These are phyloP conservation scores for Davidsoniella eucalypti DNA, from an alignment of 2,329 filamentous ascomycete species.

Conservation along the genomic window DNA sequence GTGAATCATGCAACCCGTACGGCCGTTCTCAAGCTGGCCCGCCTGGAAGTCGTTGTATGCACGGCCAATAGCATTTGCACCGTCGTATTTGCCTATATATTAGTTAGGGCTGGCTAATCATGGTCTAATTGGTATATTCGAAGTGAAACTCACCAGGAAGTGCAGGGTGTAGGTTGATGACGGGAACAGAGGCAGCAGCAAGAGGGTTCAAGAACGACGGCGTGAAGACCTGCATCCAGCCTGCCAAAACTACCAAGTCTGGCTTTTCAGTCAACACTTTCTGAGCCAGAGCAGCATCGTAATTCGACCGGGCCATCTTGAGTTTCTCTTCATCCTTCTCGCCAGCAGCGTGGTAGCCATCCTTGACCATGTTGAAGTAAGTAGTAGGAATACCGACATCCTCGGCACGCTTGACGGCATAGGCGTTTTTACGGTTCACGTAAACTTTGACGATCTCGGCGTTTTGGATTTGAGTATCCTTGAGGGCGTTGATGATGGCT, in stretches of 20 bases:
- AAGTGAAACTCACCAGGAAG: constrained; percentile 16
- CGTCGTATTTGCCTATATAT: constrained; percentile 51
- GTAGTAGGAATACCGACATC: constrained; percentile 50
- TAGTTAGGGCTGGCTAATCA: neutral
- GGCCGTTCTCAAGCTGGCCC: constrained; percentile 45
- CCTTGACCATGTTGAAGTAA: constrained; percentile 67
- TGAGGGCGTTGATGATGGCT: constrained; percentile 42
- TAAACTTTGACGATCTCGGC: constrained; percentile 30
- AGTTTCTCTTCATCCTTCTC: constrained; percentile 42
- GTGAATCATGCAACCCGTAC: constrained; percentile 80
- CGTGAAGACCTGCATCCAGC: constrained; percentile 76
- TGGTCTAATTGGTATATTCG: neutral
- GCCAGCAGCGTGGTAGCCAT: constrained; percentile 42
- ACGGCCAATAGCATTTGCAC: constrained; percentile 59
- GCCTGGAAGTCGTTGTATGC: constrained; percentile 57
- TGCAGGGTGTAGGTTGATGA: constrained; percentile 68
- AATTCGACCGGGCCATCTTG: constrained; percentile 43
- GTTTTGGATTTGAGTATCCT: constrained; percentile 23
- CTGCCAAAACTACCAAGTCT: constrained; percentile 63
- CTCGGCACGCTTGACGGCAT: constrained; percentile 25
- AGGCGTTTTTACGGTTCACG: constrained; percentile 32
- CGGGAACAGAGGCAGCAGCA: constrained; percentile 40
- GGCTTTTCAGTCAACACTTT: constrained; percentile 48
- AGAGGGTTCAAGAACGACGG: constrained; percentile 54
- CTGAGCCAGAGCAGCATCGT: constrained; percentile 59